Conservation (phyloP, 164 flowering plant species). For the Berberis thunbergii region DNA sequence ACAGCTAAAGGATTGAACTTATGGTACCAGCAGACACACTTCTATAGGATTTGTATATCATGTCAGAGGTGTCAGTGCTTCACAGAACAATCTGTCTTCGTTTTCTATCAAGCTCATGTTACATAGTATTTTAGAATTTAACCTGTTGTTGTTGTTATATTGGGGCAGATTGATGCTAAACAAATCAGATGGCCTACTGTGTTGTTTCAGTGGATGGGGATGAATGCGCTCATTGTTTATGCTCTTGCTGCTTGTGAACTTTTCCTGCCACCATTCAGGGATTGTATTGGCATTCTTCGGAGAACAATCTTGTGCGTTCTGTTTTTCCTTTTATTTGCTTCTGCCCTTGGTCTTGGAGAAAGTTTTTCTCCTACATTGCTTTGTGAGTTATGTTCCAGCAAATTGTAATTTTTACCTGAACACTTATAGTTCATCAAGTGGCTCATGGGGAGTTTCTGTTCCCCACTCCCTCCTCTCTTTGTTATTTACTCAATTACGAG, state of each 20-base stretch:
- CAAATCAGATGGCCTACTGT: constrained; percentile 25
- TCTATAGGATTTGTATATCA: too few relatives aligned
- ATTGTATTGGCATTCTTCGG: constrained; percentile 68
- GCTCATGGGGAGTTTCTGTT: neutral
- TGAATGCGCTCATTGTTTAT: constrained; percentile 68
- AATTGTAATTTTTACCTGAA: neutral
- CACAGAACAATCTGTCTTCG: too few relatives aligned
- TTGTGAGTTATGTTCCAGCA: too few relatives aligned
- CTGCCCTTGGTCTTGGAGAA: neutral
- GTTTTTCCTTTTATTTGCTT: neutral
- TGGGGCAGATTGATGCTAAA: constrained; percentile 56
- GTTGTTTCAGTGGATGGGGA: constrained; percentile 76
- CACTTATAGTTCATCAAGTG: neutral
- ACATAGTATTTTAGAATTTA: too few relatives aligned
- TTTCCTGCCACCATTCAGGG: constrained; percentile 63
- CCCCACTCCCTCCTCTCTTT: too few relatives aligned
- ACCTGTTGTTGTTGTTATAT: too few relatives aligned
- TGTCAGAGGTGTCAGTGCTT: too few relatives aligned
- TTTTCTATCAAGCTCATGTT: too few relatives aligned
- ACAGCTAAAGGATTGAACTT: too few relatives aligned
- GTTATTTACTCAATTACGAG: neutral
- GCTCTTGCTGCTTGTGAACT: constrained; percentile 70
- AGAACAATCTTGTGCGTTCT: constrained; percentile 53
- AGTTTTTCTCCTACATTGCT: too few relatives aligned
- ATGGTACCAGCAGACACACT: too few relatives aligned